Base-by-base conservation (phyloP, 805 yeast genomes). In the Wickerhamiella cacticola region DNA sequence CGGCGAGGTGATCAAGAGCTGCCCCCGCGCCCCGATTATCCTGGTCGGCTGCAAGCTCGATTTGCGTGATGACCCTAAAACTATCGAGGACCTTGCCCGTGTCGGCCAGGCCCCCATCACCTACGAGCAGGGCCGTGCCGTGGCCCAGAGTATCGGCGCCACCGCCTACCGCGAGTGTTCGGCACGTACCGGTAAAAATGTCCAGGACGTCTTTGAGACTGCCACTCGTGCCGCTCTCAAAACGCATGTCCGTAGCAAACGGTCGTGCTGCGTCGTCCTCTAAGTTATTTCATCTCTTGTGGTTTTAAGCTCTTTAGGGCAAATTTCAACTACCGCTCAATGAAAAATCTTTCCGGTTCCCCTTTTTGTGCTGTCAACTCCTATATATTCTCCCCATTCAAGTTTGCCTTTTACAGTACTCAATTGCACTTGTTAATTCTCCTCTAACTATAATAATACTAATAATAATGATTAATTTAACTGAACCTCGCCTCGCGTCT, bases 31-130 rank as follows among this genome's bases (percentile, higher is more conserved):
- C 48, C 95, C 95, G 61, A 84, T 86, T 65, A 82, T 87, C 57
- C 72, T 87, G 49, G 95, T 86, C 58, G 96, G 95, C 58, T 85
- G 95, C 72, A 87, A 87, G 71, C 76, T 77, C 56, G 96, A 87
- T 70, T 73, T 87, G 62, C 81, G 95, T 70, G 75, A 81, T 63
- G 94, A 86, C 65, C 79, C 78, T 51, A 72, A 75, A 60, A 81
- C 88, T 39, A 77, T 81, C 56, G 88, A 82, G 65, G 76, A 73
- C 60, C 75, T 86, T 59, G 35, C 33, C 5, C 79, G 79, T 59
- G 76, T 80, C 53, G 80, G 82, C 55, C 84, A 80, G 67, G 78
- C 76, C 61, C 95, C 95, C 40, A 94, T 86, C 46, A 65, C 89
- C 15, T 63, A 82, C 39, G 74, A 82, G 51, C 94, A 86, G 67